phyloP scores from a whole-genome alignment of 148 eudicot species.

The Cornus florida region DNA sequence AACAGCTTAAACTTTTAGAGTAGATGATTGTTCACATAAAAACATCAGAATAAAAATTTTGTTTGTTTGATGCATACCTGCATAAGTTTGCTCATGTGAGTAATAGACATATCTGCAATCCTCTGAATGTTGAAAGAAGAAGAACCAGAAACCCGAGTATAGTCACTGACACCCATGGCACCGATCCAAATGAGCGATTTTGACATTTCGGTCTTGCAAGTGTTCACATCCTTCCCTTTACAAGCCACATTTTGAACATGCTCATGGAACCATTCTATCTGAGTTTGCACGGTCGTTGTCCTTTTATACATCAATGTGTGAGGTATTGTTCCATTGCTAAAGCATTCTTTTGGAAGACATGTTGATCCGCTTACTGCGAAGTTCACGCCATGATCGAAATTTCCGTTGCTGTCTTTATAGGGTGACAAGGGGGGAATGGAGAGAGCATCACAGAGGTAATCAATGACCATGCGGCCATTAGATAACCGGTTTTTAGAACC shows the following conservation, averaged over 20 bases:
- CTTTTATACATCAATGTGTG: slow-evolving; percentile 10
- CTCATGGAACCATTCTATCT: slow-evolving; percentile 26
- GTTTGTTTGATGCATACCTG: slow-evolving; percentile 7
- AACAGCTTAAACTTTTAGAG: no score
- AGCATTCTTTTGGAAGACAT: slow-evolving; percentile 7
- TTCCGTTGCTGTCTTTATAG: slow-evolving; percentile 11
- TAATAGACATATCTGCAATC: slow-evolving; percentile 14
- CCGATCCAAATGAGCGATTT: slow-evolving; percentile 33
- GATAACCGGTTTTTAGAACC: background rate
- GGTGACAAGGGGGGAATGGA: slow-evolving; percentile 20
- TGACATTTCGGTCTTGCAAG: slow-evolving; percentile 14
- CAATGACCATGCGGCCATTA: slow-evolving; percentile 21
- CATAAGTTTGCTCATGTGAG: slow-evolving; percentile 6
- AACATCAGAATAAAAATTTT: no score
- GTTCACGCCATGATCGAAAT: slow-evolving; percentile 23
- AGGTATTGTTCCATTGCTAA: background rate
- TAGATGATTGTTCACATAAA: no score
- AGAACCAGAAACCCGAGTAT: background rate
- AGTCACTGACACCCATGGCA: slow-evolving; percentile 24
- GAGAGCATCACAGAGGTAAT: slow-evolving; percentile 27
- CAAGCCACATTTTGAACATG: slow-evolving; percentile 1
- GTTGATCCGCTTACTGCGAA: slow-evolving; percentile 31
- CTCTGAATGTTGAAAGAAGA: background rate
- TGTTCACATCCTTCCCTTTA: slow-evolving; percentile 4
- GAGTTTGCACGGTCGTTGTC: slow-evolving; percentile 18